Conservation (phyloP, 148 eudicot genomes). For the Camellia lanceoleosa region DNA sequence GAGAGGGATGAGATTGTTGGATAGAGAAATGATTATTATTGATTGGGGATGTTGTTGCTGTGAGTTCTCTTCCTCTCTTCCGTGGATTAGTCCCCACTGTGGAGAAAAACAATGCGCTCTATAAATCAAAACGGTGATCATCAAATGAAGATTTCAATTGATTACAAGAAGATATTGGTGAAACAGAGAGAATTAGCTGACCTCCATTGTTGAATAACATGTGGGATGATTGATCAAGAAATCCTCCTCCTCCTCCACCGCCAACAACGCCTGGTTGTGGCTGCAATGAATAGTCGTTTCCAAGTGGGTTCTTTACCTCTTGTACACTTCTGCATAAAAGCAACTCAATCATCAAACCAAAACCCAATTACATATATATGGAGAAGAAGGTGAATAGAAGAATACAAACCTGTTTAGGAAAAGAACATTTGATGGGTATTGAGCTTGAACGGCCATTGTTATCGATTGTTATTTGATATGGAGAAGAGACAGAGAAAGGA, state of each 20-base stretch:
- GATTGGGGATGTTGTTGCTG: slow-evolving; percentile 6
- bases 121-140: slow-evolving; percentile 5
- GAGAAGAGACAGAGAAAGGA: not conserved
- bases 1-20: not conserved
- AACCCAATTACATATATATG: not conserved
- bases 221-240: slow-evolving; percentile 33
- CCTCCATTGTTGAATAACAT: slow-evolving; percentile 30
- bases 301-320: slow-evolving; percentile 29
- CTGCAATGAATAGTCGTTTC: slow-evolving; percentile 27
- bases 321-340: slow-evolving; percentile 26
- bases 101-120: not conserved
- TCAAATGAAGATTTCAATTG: not conserved
- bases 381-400: not conserved
- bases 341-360: not conserved
- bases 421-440: slow-evolving; percentile 50
- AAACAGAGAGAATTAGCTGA: not conserved
- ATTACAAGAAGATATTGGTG: not conserved
- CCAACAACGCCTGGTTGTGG: slow-evolving; percentile 16
- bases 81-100: slow-evolving; percentile 26
- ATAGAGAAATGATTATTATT: not conserved
- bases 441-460: slow-evolving; percentile 54
- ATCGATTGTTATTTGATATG: not conserved
- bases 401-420: slow-evolving; percentile 36
- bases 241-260: not conserved
- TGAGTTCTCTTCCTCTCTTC: slow-evolving; percentile 34